phyloP scores from a whole-genome alignment of 495 filamentous ascomycete genomes.

The Penicillium ochrochloron region DNA sequence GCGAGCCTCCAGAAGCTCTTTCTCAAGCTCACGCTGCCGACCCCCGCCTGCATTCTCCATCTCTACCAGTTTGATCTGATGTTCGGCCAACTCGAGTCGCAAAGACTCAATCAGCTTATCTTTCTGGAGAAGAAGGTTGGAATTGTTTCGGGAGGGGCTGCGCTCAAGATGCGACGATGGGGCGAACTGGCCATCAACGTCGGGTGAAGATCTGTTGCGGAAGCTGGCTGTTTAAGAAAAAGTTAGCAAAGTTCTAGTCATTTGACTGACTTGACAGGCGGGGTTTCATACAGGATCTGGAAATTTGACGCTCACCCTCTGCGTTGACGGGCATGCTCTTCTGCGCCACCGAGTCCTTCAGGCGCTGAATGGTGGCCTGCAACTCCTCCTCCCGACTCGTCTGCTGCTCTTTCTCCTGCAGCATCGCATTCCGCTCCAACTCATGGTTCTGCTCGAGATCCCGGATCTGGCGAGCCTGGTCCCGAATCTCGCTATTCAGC shows the following conservation, averaged over 20 bases:
- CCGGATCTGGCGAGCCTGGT: constrained; percentile 75
- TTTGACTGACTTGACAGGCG: constrained; percentile 6
- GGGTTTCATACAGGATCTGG: constrained; percentile 67
- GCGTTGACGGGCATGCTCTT: constrained; percentile 61
- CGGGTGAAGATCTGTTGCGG: constrained; percentile 53
- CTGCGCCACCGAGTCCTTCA: constrained; percentile 86
- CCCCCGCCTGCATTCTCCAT: constrained; percentile 90
- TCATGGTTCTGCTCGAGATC: constrained; percentile 92
- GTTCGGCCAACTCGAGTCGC: constrained; percentile 87
- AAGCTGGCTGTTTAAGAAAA: constrained; percentile 48
- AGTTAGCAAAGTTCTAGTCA: constrained; percentile 29
- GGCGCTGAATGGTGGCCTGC: constrained; percentile 81
- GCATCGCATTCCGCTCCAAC: constrained; percentile 81
- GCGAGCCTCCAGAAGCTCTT: constrained; percentile 81
- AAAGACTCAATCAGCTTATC: constrained; percentile 94
- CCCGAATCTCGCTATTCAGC: constrained; percentile 78
- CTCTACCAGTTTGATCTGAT: constrained; percentile 93
- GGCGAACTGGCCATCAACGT: constrained; percentile 76
- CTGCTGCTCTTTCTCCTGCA: constrained; percentile 90
- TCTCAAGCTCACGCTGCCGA: constrained; percentile 83
- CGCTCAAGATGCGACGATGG: constrained; percentile 81
- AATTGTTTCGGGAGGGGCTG: constrained; percentile 82
- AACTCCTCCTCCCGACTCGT: constrained; percentile 82
- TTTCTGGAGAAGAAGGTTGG: constrained; percentile 87
- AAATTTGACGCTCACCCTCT: constrained; percentile 67